Conservation (phyloP, 2,329 filamentous ascomycete species). For the Pseudogymnoascus sp. region DNA sequence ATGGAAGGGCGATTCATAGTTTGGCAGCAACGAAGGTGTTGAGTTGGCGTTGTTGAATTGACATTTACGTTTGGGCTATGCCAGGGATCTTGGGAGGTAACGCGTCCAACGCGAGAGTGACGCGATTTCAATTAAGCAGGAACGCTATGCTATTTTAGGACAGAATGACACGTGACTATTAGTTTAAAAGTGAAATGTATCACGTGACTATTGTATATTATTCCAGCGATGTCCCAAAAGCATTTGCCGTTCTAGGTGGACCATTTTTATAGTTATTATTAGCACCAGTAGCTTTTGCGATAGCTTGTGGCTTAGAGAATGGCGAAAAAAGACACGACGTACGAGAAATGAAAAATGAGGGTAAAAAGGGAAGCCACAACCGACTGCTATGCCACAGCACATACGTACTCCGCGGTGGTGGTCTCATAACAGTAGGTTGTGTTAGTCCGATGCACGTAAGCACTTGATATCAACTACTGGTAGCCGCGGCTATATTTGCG, state of each 20-base stretch:
- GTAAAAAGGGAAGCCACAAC: background rate
- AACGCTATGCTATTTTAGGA: background rate
- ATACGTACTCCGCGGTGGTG: background rate
- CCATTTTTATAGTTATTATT: background rate
- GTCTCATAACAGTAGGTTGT: no score
- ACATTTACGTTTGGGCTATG: background rate
- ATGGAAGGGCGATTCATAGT: background rate
- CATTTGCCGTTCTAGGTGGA: no score
- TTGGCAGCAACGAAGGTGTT: background rate
- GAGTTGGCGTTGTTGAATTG: background rate
- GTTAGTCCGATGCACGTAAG: background rate
- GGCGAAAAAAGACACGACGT: no score
- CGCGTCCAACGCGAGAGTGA: slow-evolving; percentile 8
- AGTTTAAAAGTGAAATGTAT: no score
- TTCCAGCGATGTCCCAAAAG: no score
- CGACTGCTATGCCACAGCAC: background rate
- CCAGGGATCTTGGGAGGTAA: background rate
- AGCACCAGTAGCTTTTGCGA: no score
- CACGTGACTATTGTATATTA: background rate
- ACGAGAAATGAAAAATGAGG: background rate
- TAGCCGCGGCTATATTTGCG: background rate
- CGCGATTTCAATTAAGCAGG: slow-evolving; percentile 7
- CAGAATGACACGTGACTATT: background rate
- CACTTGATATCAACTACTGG: background rate
- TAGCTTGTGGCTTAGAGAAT: no score